A percentile compares a stretch with the other conserved stretches of the same genome.
These are phyloP conservation scores for Fusarium palustre DNA, from an alignment of 2,329 filamentous ascomycete genomes.

Conservation along the genomic window DNA sequence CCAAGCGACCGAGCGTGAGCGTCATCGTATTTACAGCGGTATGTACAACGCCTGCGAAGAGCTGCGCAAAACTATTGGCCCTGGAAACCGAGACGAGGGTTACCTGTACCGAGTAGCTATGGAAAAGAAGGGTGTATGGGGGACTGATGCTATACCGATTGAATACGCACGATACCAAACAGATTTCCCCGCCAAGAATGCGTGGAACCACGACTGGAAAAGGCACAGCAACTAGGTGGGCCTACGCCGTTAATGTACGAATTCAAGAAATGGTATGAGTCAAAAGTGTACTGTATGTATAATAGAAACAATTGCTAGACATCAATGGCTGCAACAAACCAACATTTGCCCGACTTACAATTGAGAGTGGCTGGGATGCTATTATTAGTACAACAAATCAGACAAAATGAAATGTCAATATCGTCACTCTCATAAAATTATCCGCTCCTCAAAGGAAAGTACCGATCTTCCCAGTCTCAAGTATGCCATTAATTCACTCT, in stretches of 20 bases:
- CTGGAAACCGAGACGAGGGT: conserved; percentile 70
- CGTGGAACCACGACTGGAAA: conserved; percentile 97
- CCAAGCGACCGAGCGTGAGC: conserved; percentile 72
- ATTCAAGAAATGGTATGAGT: neutral
- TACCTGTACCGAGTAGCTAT: conserved; percentile 88
- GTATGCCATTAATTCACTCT: conserved; percentile 21
- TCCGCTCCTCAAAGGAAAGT: conserved; percentile 23
- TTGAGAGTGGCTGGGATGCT: neutral
- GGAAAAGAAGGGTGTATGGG: conserved; percentile 89
- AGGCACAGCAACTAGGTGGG: conserved; percentile 56
- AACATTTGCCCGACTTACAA: neutral
- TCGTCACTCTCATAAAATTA: conserved; percentile 43
- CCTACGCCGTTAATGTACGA: conserved; percentile 4
- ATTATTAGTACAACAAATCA: neutral
- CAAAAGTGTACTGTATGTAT: conserved; percentile 44
- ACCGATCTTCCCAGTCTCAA: conserved; percentile 23
- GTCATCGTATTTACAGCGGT: conserved; percentile 82
- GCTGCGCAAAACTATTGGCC: conserved; percentile 71
- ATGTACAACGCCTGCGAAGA: conserved; percentile 91
- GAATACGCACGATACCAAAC: conserved; percentile 90
- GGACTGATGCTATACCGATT: conserved; percentile 80
- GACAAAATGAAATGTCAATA: conserved; percentile 14
- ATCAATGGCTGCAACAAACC: neutral
- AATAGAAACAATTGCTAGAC: conserved; percentile 33
- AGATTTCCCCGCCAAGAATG: conserved; percentile 79